Evolutionary conservation across 2,329 filamentous ascomycete species (phyloP), one percentile per base, ranked within the genome.

Genomic region (Sclerotinia glacialis): DNA sequence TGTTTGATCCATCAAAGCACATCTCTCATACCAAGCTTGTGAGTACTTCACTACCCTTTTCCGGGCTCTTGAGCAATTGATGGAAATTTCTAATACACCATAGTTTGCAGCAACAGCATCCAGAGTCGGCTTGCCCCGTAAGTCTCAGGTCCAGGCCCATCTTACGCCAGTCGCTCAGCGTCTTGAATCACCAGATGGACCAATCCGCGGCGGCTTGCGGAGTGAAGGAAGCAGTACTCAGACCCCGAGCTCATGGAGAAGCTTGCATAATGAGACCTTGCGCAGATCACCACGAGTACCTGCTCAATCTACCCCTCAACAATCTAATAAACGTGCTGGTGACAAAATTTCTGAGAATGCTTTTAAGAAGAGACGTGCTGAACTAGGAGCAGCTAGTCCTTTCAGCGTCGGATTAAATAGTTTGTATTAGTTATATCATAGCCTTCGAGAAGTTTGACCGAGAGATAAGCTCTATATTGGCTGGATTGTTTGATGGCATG

Each of bases 161-260:
- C 31, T 53, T 63, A 63, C 58, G n/a, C 58, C 58, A 37, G 44
- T 49, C 5, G 44, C 21, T 60, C 44, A 1, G 14, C 58, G 28
- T 60, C 21, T 49, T 37, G 12, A n/a, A 9, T 28, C 23, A 49
- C 7, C 21, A 26, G 44, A 37, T 6, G 28, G 28, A 49, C 42
- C 47, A 31, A 28, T n/a, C 23, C 34, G 34, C 52, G 14, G 34
- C 26, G 37, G 34, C 23, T 16, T 26, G 11, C 60, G 16, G 21
- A 53, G 46, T n/a, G 60, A 63, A 53, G 60, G 60, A 26, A 63
- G 60, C 21, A 63, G 60, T 53, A 53, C 60, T 21, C 60, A 63
- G 12, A 63, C 60, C 26, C 60, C 60, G 11, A 63, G 46, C 37
- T 63, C 60, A 53, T 63, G 47, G 60, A 53, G 34, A 62, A 62